Evolutionary conservation across 768 basidiomycete species (phyloP).

Genomic region (Suillus placidus): DNA sequence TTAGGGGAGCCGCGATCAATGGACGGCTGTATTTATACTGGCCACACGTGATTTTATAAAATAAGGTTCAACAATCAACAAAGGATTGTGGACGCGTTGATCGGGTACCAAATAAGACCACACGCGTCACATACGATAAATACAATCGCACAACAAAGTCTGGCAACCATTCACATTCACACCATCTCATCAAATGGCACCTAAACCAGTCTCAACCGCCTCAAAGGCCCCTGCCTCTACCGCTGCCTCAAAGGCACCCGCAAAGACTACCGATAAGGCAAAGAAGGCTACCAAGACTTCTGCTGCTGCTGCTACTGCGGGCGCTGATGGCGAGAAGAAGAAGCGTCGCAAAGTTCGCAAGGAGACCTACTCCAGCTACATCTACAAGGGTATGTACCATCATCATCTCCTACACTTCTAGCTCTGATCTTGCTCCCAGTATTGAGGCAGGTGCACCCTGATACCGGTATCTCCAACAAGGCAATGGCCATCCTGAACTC

Average conservation of each 20-base stretch:
- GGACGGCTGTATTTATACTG: constrained; percentile 33
- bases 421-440: constrained; percentile 47
- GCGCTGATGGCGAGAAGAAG: constrained; percentile 80
- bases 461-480: constrained; percentile 98
- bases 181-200: constrained; percentile 46
- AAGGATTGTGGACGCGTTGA: constrained; percentile 33
- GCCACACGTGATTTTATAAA: constrained; percentile 17
- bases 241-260: constrained; percentile 44
- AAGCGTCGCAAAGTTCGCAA: constrained; percentile 85
- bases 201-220: constrained; percentile 82
- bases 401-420: neutral
- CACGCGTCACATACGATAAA: constrained; percentile 35
- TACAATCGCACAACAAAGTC: constrained; percentile 11
- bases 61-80: constrained; percentile 43
- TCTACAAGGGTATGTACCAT: constrained; percentile 73
- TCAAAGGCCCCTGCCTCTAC: constrained; percentile 62
- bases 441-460: constrained; percentile 96
- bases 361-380: constrained; percentile 94
- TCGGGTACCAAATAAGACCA: constrained; percentile 39
- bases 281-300: constrained; percentile 65
- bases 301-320: constrained; percentile 41
- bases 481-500: constrained; percentile 96
- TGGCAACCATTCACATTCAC: neutral
- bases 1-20: constrained; percentile 12
- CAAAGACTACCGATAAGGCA: constrained; percentile 43